Conservation (phyloP, 148 eudicot species). For the Chenopodium formosanum region DNA sequence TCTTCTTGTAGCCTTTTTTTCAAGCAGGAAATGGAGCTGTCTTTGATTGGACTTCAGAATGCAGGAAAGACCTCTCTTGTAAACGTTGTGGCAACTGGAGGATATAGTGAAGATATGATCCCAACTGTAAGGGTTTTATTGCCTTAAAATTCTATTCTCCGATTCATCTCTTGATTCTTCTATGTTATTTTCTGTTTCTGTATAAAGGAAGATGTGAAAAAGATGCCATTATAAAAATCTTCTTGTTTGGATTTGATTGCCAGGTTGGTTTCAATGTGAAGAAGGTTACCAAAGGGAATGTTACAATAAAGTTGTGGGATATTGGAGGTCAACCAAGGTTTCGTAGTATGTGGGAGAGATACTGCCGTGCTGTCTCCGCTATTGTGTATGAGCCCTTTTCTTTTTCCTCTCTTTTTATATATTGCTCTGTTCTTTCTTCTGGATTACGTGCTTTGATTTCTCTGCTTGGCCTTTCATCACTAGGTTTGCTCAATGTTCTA, state of each 20-base stretch:
- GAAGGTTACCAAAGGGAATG: constrained; percentile 97
- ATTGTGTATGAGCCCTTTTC: constrained; percentile 67
- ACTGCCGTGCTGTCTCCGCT: constrained; percentile 98
- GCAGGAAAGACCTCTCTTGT: constrained; percentile 99
- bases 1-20: constrained; percentile 80
- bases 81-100: constrained; percentile 96
- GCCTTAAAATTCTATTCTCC: neutral
- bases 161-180: neutral
- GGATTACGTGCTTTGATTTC: neutral
- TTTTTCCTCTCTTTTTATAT: neutral
- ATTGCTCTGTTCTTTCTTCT: neutral
- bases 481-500: neutral
- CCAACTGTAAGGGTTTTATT: constrained; percentile 70
- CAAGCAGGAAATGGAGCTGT: constrained; percentile 99
- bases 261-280: constrained; percentile 98
- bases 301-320: constrained; percentile 98
- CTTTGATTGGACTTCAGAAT: constrained; percentile 94
- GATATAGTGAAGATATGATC: constrained; percentile 97
- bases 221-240: neutral
- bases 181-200: neutral
- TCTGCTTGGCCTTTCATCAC: neutral
- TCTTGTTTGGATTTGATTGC: constrained; percentile 8
- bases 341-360: constrained; percentile 99
- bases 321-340: constrained; percentile 99
- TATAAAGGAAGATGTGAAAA: neutral